These are phyloP conservation scores for Kazachstania africana DNA, from an alignment of 805 yeast genomes.

Conservation along the genomic window DNA sequence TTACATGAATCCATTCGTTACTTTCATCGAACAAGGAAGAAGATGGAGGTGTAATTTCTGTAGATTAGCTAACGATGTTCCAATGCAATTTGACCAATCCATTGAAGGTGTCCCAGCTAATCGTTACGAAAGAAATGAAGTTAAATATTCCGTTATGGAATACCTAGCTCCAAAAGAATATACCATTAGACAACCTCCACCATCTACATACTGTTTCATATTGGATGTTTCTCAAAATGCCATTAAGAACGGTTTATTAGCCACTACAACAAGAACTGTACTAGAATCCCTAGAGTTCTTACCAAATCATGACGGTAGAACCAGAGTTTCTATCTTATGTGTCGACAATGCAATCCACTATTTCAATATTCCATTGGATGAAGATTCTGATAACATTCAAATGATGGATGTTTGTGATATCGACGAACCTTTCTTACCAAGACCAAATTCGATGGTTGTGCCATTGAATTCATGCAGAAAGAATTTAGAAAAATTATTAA, in stretches of 20 bases:
- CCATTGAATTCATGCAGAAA: conserved; percentile 58
- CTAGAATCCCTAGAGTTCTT: conserved; percentile 77
- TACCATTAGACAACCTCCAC: conserved; percentile 89
- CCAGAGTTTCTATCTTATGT: conserved; percentile 75
- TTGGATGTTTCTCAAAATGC: conserved; percentile 79
- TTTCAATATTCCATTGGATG: conserved; percentile 53
- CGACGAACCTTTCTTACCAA: conserved; percentile 88
- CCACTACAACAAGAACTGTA: conserved; percentile 81
- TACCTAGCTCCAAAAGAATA: conserved; percentile 92
- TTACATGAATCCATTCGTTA: conserved; percentile 84
- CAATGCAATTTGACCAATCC: conserved; percentile 52
- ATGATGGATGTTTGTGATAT: conserved; percentile 41
- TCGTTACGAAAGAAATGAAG: conserved; percentile 69
- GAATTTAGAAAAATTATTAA: conserved; percentile 65
- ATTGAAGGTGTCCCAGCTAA: conserved; percentile 19
- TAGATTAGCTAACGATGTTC: conserved; percentile 78
- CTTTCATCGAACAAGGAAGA: conserved; percentile 52
- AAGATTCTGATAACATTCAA: conserved; percentile 2
- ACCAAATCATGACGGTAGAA: conserved; percentile 75
- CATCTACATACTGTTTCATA: conserved; percentile 75
- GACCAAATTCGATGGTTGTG: conserved; percentile 77
- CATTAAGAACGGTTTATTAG: conserved; percentile 66
- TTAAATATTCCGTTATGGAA: conserved; percentile 79
- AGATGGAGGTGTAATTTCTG: conserved; percentile 96
- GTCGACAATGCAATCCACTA: conserved; percentile 81